Evolutionary conservation across 495 filamentous ascomycete genomes (phyloP).

Genomic region (Xylaria acuta): DNA sequence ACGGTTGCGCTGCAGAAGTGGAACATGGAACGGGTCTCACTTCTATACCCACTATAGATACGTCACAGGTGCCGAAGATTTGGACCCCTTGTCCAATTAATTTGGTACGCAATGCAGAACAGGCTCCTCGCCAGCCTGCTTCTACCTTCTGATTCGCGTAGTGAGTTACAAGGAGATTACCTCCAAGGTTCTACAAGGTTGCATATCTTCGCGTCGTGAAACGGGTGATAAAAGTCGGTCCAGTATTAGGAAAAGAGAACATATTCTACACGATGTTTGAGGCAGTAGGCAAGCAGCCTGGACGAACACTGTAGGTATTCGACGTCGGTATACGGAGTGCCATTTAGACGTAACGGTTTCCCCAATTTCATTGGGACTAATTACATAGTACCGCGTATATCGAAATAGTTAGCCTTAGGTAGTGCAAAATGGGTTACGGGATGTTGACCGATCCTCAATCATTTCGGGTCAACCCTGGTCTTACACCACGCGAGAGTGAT

Average conservation of each 20-base stretch:
- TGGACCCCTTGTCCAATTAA: background rate
- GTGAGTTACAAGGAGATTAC: background rate
- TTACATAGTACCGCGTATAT: background rate
- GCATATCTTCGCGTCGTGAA: background rate
- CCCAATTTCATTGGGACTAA: background rate
- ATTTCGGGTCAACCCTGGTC: background rate
- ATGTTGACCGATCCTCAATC: background rate
- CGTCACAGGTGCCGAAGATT: too few species aligned
- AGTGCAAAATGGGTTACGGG: background rate
- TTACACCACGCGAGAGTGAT: background rate
- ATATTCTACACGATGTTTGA: background rate
- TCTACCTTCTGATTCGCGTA: background rate
- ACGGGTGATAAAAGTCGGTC: too few species aligned
- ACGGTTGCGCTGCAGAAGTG: constrained; percentile 1
- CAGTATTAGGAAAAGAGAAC: background rate
- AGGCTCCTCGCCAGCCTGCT: background rate
- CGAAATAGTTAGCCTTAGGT: too few species aligned
- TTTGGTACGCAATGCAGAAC: background rate
- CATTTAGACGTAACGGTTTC: background rate
- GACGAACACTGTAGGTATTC: background rate
- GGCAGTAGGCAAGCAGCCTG: background rate
- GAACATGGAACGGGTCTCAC: background rate
- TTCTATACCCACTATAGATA: background rate
- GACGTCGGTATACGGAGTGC: background rate
- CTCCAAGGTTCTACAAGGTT: background rate